Conservation (phyloP, 176 grass and related monocot species). For the Triticum aestivum region DNA sequence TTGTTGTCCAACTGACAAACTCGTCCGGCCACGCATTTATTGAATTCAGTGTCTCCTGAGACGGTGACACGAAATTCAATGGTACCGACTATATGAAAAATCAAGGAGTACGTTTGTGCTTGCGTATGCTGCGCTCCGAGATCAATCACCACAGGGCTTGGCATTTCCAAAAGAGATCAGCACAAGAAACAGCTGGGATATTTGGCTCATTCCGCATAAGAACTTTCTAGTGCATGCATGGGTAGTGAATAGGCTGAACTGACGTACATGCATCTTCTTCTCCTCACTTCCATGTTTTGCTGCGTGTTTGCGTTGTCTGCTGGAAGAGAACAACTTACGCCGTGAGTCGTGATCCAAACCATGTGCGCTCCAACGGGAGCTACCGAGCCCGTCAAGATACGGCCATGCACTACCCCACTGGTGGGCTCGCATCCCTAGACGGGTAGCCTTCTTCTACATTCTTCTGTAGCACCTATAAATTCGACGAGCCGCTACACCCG, state of each 20-base stretch:
- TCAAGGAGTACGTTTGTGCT: too few relatives aligned
- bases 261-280: neutral
- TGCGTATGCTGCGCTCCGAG: neutral
- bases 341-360: neutral
- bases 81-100: too few relatives aligned
- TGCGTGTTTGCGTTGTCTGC: neutral
- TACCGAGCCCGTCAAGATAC: neutral
- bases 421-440: neutral
- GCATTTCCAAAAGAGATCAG: neutral
- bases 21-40: neutral
- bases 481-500: neutral
- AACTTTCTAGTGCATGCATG: neutral
- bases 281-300: neutral
- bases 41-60: neutral
- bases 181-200: neutral
- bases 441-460: conserved; percentile 26
- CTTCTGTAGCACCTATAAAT: conserved; percentile 22
- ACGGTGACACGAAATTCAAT: too few relatives aligned
- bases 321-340: neutral
- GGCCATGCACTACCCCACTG: neutral
- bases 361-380: neutral
- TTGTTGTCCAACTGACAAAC: neutral
- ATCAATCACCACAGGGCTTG: neutral
- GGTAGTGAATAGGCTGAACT: neutral
- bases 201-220: neutral